These are phyloP conservation scores for Calonectria montana DNA, from an alignment of 2,329 filamentous ascomycete genomes.

Conservation along the genomic window DNA sequence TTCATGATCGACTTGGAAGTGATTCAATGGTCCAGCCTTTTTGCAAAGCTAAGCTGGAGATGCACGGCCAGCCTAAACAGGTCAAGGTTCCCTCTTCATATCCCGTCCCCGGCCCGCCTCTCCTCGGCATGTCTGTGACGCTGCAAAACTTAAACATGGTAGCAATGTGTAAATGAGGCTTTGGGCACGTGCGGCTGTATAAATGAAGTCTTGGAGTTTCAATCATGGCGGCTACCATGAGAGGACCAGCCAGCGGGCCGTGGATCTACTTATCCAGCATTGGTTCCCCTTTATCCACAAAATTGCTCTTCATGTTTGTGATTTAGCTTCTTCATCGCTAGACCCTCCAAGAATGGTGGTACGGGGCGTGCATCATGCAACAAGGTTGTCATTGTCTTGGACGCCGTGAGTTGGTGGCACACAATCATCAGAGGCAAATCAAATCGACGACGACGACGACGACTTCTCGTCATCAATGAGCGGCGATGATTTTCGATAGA, in stretches of 20 bases:
- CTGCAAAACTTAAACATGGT: not conserved
- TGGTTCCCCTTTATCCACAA: not conserved
- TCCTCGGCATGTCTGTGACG: not conserved
- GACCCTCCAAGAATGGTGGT: not conserved
- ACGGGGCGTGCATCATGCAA: slow-evolving; percentile 2
- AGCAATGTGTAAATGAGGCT: not conserved
- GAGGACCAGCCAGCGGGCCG: not conserved
- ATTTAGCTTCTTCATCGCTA: not conserved
- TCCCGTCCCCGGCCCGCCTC: not conserved
- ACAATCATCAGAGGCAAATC: not conserved
- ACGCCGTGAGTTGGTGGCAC: not conserved
- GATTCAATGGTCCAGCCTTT: not conserved
- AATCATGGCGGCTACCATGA: not conserved
- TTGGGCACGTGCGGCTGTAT: not conserved
- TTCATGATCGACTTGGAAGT: not conserved
- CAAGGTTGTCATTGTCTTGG: slow-evolving; percentile 7
- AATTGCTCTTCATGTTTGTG: not conserved
- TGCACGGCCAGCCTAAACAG: slow-evolving; percentile 23
- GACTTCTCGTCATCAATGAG: not conserved
- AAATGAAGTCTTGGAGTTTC: not conserved
- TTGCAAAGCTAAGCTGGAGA: slow-evolving; percentile 10
- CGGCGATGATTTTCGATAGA: not conserved
- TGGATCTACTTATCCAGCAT: not conserved
- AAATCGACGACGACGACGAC: not conserved
- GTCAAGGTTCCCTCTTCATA: slow-evolving; percentile 12